Conservation (phyloP, 2,329 filamentous ascomycete species). For the Aureobasidium lini region DNA sequence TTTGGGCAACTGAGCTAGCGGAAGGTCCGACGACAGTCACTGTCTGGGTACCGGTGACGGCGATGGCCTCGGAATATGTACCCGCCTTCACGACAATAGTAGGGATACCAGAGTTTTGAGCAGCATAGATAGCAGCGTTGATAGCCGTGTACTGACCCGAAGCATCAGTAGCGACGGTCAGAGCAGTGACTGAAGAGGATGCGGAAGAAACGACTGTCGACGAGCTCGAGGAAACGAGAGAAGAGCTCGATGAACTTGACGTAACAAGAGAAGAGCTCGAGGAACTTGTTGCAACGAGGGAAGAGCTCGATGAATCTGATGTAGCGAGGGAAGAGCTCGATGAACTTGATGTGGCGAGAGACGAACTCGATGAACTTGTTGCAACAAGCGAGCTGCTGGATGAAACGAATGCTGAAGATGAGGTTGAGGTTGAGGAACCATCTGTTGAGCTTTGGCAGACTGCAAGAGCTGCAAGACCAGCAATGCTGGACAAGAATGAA, state of each 20-base stretch:
- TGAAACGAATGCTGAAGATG: not conserved
- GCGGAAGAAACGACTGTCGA: constrained; percentile 10
- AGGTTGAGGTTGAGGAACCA: not conserved
- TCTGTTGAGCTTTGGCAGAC: constrained; percentile 31
- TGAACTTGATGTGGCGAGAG: not conserved
- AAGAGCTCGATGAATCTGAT: not conserved
- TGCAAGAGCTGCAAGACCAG: constrained; percentile 23
- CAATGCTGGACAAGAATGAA: constrained; percentile 43
- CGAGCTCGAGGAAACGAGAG: constrained; percentile 2
- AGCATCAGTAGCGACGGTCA: constrained; percentile 40
- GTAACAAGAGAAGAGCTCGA: not conserved
- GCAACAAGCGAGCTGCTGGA: not conserved
- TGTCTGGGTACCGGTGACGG: constrained; percentile 33
- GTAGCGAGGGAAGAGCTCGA: too few species aligned
- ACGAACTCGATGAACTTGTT: not conserved
- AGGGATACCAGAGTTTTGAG: constrained; percentile 34
- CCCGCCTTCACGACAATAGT: constrained; percentile 40
- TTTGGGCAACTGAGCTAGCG: constrained; percentile 29
- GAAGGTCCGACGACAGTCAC: constrained; percentile 36
- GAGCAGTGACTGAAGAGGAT: constrained; percentile 20
- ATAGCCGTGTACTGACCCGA: constrained; percentile 41
- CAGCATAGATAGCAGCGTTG: constrained; percentile 30
- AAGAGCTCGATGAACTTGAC: not conserved
- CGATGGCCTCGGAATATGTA: constrained; percentile 39
- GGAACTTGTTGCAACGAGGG: not conserved